Evolutionary conservation across 2,329 filamentous ascomycete species (phyloP), one percentile per base, ranked within the genome.

Genomic region (Hawksworthiomyces lignivorus): DNA sequence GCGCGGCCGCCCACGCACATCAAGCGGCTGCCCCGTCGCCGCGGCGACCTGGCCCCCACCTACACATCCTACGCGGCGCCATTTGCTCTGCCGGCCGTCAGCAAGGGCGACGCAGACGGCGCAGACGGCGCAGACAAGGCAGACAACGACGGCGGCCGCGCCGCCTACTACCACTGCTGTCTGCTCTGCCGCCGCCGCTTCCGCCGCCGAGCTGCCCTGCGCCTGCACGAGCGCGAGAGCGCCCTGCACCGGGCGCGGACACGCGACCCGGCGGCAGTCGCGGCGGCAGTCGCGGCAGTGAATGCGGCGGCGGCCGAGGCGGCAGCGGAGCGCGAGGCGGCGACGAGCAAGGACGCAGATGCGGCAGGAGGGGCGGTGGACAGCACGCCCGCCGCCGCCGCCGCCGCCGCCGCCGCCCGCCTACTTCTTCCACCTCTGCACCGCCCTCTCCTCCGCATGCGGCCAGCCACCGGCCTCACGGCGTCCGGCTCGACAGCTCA

Each of bases 41-140:
- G 52, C 17, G 55, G 54, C 18, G 57, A 58, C 15, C 45, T 44
- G 15, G 54, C 65, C 3, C 68, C 68, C 14, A 55, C 56, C 3
- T 74, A 77, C 46, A 56, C 52, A 41, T 79, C 75, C 1, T 82
- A 74, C 50, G 75, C 73, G 6, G 40, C 31, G n/a, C 43, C 45
- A 4, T 9, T 42, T n/a, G 20, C 18, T 1, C 27, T 36, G 15
- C 20, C 22, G 7, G 5, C 19, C 3, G 3, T 22, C n/a, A 10
- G 19, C 7, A 2, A 10, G 4, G 10, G 12, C 12, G 24, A 7
- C 19, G 9, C 31, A 10, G 10, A 15, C 12, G 24, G 9, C 19
- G 9, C 31, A 10, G 11, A 11, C 22, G 31, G 8, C 22, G 14
- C 7, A 10, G 10, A 15, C 12, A 20, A 7, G n/a, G 9, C 31